phyloP scores from a whole-genome alignment of 169 alveolate genomes.

The Plasmodium ovale region DNA sequence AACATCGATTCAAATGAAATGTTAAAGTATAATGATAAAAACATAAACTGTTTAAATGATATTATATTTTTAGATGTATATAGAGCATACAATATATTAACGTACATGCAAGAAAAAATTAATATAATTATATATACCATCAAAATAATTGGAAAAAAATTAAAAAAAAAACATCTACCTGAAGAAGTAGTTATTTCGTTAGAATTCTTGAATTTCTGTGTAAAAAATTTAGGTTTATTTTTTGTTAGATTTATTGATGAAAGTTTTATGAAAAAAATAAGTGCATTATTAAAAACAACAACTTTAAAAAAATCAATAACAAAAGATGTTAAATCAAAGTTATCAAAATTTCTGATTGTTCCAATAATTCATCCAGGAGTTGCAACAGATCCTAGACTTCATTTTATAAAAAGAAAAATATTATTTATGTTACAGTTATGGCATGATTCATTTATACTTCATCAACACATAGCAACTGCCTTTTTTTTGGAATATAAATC shows the following conservation, averaged over 20 bases:
- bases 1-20: slow-evolving; percentile 75
- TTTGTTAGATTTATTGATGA: slow-evolving; percentile 80
- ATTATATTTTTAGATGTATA: slow-evolving; percentile 75
- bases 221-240: slow-evolving; percentile 80
- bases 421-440: slow-evolving; percentile 82
- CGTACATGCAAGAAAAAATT: slow-evolving; percentile 74
- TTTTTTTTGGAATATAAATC: slow-evolving; percentile 82
- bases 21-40: slow-evolving; percentile 75
- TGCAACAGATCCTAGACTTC: slow-evolving; percentile 86
- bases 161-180: slow-evolving; percentile 82
- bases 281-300: slow-evolving; percentile 77
- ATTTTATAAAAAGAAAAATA: slow-evolving; percentile 83
- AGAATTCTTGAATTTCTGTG: slow-evolving; percentile 81
- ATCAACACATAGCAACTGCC: slow-evolving; percentile 79
- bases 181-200: slow-evolving; percentile 85
- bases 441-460: slow-evolving; percentile 83
- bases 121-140: slow-evolving; percentile 69
- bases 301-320: slow-evolving; percentile 81
- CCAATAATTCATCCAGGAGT: slow-evolving; percentile 86
- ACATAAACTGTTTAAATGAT: slow-evolving; percentile 73
- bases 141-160: slow-evolving; percentile 80
- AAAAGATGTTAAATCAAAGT: slow-evolving; percentile 81
- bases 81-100: slow-evolving; percentile 75
- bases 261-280: slow-evolving; percentile 81
- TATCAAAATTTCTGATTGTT: slow-evolving; percentile 82